phyloP scores from a whole-genome alignment of 192 early-diverging fungal species.

The Kappamyces sp. region DNA sequence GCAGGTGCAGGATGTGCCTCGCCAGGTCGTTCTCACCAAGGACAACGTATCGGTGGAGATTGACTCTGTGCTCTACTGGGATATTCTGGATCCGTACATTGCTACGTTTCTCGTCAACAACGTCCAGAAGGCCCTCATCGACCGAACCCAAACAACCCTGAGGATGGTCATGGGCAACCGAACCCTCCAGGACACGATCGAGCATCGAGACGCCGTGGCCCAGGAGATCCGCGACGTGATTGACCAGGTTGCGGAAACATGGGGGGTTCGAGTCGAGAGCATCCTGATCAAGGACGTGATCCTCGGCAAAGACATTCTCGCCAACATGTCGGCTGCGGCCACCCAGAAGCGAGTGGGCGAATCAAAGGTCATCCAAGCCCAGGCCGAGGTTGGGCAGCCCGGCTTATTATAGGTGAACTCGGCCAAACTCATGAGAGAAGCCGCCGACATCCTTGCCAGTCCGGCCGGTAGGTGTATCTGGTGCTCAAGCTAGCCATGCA shows the following conservation, averaged over 20 bases:
- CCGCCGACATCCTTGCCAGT: conserved; percentile 82
- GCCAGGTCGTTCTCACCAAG: conserved; percentile 78
- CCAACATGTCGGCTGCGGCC: conserved; percentile 79
- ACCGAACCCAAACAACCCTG: conserved; percentile 89
- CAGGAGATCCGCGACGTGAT: conserved; percentile 81
- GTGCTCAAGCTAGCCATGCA: conserved; percentile 44
- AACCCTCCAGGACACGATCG: conserved; percentile 81
- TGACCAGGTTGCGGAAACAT: conserved; percentile 60
- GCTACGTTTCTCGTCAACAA: conserved; percentile 74
- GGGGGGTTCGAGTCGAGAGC: conserved; percentile 69
- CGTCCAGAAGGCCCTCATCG: conserved; percentile 68
- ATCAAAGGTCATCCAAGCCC: conserved; percentile 83
- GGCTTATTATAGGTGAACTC: conserved; percentile 49
- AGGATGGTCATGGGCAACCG: conserved; percentile 76
- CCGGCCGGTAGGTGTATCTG: conserved; percentile 30
- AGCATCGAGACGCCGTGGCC: conserved; percentile 83
- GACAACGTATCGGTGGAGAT: conserved; percentile 84
- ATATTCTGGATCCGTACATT: conserved; percentile 51
- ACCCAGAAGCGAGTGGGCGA: conserved; percentile 83
- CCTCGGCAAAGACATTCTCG: conserved; percentile 70
- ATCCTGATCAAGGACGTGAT: conserved; percentile 87
- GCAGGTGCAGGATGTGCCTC: conserved; percentile 51
- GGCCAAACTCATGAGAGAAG: conserved; percentile 88
- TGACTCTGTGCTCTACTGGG: conserved; percentile 85
- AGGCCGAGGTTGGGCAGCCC: conserved; percentile 40